Percentiles rank a stretch among this genome's conserved stretches.
These are phyloP conservation scores for Naganishia vishniacii DNA, from an alignment of 768 basidiomycete genomes.

Conservation along the genomic window DNA sequence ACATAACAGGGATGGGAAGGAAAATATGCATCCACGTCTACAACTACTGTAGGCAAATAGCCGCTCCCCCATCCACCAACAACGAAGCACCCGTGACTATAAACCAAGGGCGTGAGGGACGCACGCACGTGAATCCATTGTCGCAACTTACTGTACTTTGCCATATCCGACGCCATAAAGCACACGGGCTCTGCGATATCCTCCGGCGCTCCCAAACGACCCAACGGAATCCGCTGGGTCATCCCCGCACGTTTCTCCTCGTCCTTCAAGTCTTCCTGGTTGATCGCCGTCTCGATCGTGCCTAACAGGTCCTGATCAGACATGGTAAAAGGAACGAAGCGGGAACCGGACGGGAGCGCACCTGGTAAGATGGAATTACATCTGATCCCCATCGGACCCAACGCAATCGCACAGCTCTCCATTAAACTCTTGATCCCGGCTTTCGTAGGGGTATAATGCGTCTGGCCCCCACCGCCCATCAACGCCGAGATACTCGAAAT, in stretches of 20 bases:
- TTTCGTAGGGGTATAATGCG: slow-evolving; percentile 76
- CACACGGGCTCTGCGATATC: slow-evolving; percentile 70
- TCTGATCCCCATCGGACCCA: slow-evolving; percentile 70
- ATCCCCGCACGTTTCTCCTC: slow-evolving; percentile 59
- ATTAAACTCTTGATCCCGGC: slow-evolving; percentile 71
- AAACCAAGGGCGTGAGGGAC: background rate
- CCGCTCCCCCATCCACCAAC: slow-evolving; percentile 67
- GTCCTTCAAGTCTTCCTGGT: slow-evolving; percentile 66
- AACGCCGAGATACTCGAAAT: slow-evolving; percentile 74
- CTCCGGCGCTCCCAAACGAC: slow-evolving; percentile 64
- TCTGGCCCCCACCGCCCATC: slow-evolving; percentile 69
- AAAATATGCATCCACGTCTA: background rate
- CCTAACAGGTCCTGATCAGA: slow-evolving; percentile 47
- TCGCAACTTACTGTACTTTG: slow-evolving; percentile 55
- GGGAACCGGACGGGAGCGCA: slow-evolving; percentile 17
- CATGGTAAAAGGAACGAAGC: background rate
- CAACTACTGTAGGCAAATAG: slow-evolving; percentile 61
- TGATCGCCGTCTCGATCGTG: slow-evolving; percentile 71
- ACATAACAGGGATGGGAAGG: background rate
- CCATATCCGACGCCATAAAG: slow-evolving; percentile 67
- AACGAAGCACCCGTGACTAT: slow-evolving; percentile 61
- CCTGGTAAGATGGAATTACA: slow-evolving; percentile 57
- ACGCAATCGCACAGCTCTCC: slow-evolving; percentile 71
- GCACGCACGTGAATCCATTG: background rate
- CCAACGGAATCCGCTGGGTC: slow-evolving; percentile 61